Evolutionary conservation across 345 rosid genomes (phyloP).

Genomic region (Ceriops decandra): DNA sequence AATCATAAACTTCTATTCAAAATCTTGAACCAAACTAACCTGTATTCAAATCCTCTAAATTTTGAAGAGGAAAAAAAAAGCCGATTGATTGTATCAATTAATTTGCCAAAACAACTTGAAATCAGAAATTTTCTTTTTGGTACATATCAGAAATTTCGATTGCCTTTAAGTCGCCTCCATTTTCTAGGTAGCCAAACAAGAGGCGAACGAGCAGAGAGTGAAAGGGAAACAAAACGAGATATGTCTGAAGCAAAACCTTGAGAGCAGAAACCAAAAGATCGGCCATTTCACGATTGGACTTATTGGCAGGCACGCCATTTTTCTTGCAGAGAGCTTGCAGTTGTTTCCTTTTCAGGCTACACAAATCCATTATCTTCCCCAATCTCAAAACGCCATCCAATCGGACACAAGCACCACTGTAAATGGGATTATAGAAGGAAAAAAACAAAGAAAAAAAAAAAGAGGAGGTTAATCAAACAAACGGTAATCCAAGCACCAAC

Average conservation of each 20-base stretch:
- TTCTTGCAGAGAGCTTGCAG: conserved; percentile 1
- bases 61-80: too few relatives aligned
- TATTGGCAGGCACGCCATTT: neutral
- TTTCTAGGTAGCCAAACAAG: neutral
- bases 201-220: neutral
- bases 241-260: neutral
- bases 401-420: too few relatives aligned
- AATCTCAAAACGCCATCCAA: too few relatives aligned
- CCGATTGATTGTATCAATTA: too few relatives aligned
- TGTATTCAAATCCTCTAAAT: too few relatives aligned
- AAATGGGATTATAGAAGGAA: neutral
- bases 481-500: too few relatives aligned
- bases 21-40: too few relatives aligned
- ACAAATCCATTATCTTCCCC: neutral
- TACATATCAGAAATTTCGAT: too few relatives aligned
- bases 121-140: too few relatives aligned
- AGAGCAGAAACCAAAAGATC: neutral
- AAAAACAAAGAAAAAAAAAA: neutral
- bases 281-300: neutral
- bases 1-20: too few relatives aligned
- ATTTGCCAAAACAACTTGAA: too few relatives aligned
- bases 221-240: neutral
- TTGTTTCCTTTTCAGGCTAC: neutral
- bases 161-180: neutral
- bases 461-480: too few relatives aligned